These are phyloP conservation scores for Pleurotus tuoliensis DNA, from an alignment of 768 basidiomycete genomes.

Conservation along the genomic window DNA sequence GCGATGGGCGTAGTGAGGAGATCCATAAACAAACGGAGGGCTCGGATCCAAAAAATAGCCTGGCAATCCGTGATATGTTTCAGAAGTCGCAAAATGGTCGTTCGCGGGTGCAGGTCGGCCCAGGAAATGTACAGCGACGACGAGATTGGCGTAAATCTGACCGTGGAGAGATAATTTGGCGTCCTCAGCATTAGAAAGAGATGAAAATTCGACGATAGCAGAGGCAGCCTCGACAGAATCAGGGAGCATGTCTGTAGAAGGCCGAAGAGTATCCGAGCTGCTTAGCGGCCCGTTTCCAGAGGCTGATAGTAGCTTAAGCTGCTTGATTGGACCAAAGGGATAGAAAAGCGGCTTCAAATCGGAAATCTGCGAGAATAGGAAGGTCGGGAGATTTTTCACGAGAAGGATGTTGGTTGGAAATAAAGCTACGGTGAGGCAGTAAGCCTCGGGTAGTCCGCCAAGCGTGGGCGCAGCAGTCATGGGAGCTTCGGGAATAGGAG, in stretches of 20 bases:
- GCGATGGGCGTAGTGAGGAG: background rate
- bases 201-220: constrained; percentile 62
- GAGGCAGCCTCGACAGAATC: constrained; percentile 37
- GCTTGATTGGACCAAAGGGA: constrained; percentile 68
- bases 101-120: background rate
- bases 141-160: constrained; percentile 52
- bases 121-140: constrained; percentile 2
- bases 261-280: constrained; percentile 12
- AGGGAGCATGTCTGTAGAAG: constrained; percentile 32
- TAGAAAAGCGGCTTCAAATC: constrained; percentile 72
- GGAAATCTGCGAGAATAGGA: constrained; percentile 62
- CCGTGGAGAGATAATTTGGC: constrained; percentile 59
- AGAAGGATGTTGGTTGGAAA: constrained; percentile 50
- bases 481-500: constrained; percentile 24
- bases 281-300: background rate
- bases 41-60: constrained; percentile 1
- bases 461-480: constrained; percentile 26
- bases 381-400: constrained; percentile 59
- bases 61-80: background rate
- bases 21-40: background rate
- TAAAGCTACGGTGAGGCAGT: constrained; percentile 28
- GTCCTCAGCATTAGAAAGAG: constrained; percentile 52
- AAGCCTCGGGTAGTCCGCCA: constrained; percentile 22
- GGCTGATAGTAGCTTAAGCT: constrained; percentile 34
- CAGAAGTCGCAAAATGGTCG: background rate